These are phyloP conservation scores for Diophrys appendiculata DNA, from an alignment of 73 alveolate species.

Conservation along the genomic window DNA sequence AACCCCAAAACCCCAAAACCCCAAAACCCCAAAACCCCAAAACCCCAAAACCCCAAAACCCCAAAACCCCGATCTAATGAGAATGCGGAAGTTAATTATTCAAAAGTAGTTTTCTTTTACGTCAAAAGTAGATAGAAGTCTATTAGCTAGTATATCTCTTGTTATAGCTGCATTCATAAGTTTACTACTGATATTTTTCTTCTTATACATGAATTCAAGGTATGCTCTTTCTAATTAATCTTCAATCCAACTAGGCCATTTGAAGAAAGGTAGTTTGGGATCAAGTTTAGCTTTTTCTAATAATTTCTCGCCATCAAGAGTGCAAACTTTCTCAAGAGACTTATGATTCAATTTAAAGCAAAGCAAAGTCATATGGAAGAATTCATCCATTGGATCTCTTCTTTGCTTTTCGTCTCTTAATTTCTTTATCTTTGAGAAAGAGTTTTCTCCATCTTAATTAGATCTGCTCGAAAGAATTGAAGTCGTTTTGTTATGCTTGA, in stretches of 20 bases:
- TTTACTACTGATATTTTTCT: slow-evolving; percentile 1
- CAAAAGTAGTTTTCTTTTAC: background rate
- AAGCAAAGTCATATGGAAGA: slow-evolving; percentile 8
- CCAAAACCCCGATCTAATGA: too few relatives aligned
- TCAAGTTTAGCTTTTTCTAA: background rate
- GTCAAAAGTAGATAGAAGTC: background rate
- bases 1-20: too few relatives aligned
- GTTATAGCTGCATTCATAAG: background rate
- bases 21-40: too few relatives aligned
- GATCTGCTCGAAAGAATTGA: too few relatives aligned
- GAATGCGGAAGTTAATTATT: too few relatives aligned
- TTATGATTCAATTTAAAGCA: slow-evolving; percentile 5
- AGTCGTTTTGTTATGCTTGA: too few relatives aligned
- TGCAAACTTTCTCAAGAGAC: background rate
- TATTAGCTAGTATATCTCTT: background rate
- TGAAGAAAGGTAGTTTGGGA: background rate
- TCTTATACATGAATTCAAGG: slow-evolving; percentile 1
- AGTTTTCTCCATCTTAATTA: too few relatives aligned
- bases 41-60: too few relatives aligned
- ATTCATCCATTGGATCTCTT: slow-evolving; percentile 9
- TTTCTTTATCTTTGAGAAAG: too few relatives aligned
- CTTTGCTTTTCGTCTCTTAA: background rate
- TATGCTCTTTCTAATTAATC: slow-evolving; percentile 2
- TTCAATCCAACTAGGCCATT: slow-evolving; percentile 11
- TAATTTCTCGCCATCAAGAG: background rate